Evolutionary conservation across 495 filamentous ascomycete genomes (phyloP).

Genomic region (Penicillium bovifimosum): DNA sequence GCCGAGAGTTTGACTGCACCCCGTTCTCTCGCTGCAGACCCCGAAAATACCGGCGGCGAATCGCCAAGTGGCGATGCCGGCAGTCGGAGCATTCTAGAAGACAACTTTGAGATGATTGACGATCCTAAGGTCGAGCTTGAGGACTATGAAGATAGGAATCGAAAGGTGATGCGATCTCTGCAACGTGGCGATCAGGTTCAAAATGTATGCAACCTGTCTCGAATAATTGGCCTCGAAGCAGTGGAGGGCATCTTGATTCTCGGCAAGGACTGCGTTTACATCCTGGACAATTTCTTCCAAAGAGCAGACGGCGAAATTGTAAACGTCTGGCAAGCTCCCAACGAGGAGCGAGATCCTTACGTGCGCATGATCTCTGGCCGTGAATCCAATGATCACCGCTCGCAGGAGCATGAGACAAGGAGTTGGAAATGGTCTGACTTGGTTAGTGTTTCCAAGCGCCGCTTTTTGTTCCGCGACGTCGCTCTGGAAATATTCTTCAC

Average conservation of each 20-base stretch:
- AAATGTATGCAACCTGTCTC: constrained; percentile 88
- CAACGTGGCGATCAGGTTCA: constrained; percentile 91
- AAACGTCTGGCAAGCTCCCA: constrained; percentile 87
- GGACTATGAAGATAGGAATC: constrained; percentile 91
- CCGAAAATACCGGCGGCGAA: constrained; percentile 20
- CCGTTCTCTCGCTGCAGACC: constrained; percentile 23
- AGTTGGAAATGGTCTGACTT: constrained; percentile 94
- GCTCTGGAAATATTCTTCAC: constrained; percentile 94
- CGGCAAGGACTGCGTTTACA: constrained; percentile 88
- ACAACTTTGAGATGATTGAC: constrained; percentile 92
- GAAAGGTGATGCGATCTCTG: constrained; percentile 92
- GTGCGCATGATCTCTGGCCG: constrained; percentile 85
- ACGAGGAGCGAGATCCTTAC: constrained; percentile 90
- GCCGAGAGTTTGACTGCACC: constrained; percentile 36
- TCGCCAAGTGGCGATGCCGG: constrained; percentile 38
- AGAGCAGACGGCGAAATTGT: constrained; percentile 92
- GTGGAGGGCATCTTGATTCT: constrained; percentile 86
- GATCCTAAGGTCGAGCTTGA: constrained; percentile 79
- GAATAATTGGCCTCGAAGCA: constrained; percentile 88
- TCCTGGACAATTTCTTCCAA: constrained; percentile 93
- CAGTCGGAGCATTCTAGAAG: constrained; percentile 52
- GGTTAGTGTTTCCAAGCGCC: constrained; percentile 92
- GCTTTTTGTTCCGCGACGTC: constrained; percentile 93
- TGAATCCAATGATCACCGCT: constrained; percentile 56
- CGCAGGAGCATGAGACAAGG: constrained; percentile 69